A percentile compares a stretch with the other conserved stretches of the same genome.
Conservation (phyloP, 1,284 basidiomycete species). For the Heliocybe sulcata region DNA sequence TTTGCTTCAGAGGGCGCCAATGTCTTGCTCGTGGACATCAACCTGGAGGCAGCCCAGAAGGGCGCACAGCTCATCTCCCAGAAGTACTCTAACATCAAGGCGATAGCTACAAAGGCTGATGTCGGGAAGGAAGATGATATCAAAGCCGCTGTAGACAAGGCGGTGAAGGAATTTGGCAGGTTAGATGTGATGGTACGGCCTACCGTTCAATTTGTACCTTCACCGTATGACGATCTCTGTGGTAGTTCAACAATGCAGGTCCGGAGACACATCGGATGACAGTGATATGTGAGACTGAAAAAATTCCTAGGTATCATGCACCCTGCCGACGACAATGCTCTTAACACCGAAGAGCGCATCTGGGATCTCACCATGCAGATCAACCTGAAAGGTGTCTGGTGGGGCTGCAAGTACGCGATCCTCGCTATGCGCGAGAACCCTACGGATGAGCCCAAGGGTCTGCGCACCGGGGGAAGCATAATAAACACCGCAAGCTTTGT, state of each 20-base stretch:
- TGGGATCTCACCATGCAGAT: constrained; percentile 94
- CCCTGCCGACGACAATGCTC: constrained; percentile 85
- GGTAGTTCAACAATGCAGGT: constrained; percentile 87
- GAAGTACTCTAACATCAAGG: constrained; percentile 66
- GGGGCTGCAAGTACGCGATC: constrained; percentile 96
- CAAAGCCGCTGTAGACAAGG: constrained; percentile 72
- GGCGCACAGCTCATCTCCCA: constrained; percentile 59
- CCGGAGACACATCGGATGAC: constrained; percentile 12
- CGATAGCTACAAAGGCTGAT: constrained; percentile 73
- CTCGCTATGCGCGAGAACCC: constrained; percentile 92
- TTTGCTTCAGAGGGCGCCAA: constrained; percentile 91
- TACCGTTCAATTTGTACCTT: constrained; percentile 4
- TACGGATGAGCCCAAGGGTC: constrained; percentile 71
- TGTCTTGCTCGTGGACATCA: constrained; percentile 86
- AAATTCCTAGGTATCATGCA: constrained; percentile 81
- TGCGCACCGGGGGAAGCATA: constrained; percentile 84
- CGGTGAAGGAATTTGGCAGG: constrained; percentile 81
- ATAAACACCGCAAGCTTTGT: constrained; percentile 98
- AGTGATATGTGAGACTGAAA: constrained; percentile 2
- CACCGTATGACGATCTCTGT: not conserved
- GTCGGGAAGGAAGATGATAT: constrained; percentile 86
- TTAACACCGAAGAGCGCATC: constrained; percentile 93
- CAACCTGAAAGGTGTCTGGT: constrained; percentile 99
- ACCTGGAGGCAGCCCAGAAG: constrained; percentile 68
- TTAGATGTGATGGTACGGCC: constrained; percentile 85